Evolutionary conservation across 148 eudicot genomes (phyloP), one percentile per base, ranked within the genome.

Genomic region (Rhododendron mucronatum): DNA sequence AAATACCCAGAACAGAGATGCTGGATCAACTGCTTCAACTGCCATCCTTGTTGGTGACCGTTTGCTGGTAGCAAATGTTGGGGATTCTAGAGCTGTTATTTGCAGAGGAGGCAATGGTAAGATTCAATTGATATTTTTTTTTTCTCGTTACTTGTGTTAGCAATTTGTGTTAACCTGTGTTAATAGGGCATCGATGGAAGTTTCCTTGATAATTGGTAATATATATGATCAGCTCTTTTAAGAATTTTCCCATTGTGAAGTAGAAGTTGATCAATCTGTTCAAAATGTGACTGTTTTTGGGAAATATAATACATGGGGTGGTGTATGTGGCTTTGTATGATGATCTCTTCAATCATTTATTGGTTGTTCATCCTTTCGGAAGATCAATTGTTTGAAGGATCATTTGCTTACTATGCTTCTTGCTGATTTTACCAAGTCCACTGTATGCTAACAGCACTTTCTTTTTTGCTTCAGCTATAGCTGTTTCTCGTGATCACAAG

Each of bases 1-100:
- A 78, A 94, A 92, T 86, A 90, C 90, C 90, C 98, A 95, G 91
- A 90, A 93, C 85, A 88, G 95, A 80, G 99, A 96, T 91, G 98
- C 98, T 16, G 99, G 99, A 80, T 96, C 99, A 51, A 96, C 99
- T 90, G 99, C 99, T 89, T 96, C 99, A 50, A 96, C 99, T 74
- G 99, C 99, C 30, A 96, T 96, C 83, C 99, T 96, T 86, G 98
- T 96, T 87, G 98, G 97, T 80, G 95, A 96, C 82, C 96, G 99
- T 80, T 89, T 96, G 82, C 87, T 96, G 86, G 99, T 96, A 80
- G 99, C 98, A 28, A 96, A 96, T 93, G 99, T 95, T 86, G 99
- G 99, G 83, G 99, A 96, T 86, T 96, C 99, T 63, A 91, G 99
- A 88, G 99, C 98, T 90, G 98, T 96, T 82, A 95, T 96, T 85